These are phyloP conservation scores for Ogataea siamensis DNA, from an alignment of 805 yeast species.

Conservation along the genomic window DNA sequence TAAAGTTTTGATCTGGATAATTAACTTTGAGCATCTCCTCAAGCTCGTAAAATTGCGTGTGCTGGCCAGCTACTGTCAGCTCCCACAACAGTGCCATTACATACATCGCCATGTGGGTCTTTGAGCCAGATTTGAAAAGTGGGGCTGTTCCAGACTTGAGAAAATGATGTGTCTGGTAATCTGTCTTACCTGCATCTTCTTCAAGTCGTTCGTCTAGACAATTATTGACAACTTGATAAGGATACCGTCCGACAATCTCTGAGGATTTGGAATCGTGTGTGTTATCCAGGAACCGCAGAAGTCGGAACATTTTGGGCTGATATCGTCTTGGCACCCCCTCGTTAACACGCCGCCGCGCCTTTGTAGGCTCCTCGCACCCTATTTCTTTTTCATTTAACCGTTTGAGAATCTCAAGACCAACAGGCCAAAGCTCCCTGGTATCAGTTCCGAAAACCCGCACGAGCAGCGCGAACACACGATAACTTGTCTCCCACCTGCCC, in stretches of 20 bases:
- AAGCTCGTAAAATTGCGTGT: constrained; percentile 34
- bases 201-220: constrained; percentile 11
- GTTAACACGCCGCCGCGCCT: constrained; percentile 2
- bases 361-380: constrained; percentile 1
- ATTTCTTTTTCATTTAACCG: constrained; percentile 25
- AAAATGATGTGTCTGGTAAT: constrained; percentile 10
- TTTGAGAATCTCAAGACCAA: constrained; percentile 55
- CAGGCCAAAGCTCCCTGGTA: constrained; percentile 58
- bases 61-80: constrained; percentile 37
- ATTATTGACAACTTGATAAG: constrained; percentile 22
- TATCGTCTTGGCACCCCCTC: constrained; percentile 7
- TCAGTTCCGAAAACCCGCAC: constrained; percentile 50
- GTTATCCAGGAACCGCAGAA: constrained; percentile 20
- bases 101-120: constrained; percentile 40
- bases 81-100: constrained; percentile 43
- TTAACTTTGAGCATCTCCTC: constrained; percentile 39
- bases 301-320: constrained; percentile 18
- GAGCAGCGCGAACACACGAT: constrained; percentile 48
- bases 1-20: constrained; percentile 46
- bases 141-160: constrained; percentile 17
- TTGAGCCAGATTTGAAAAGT: constrained; percentile 33
- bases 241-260: constrained; percentile 17
- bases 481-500: constrained; percentile 55
- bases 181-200: constrained; percentile 12
- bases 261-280: constrained; percentile 14